Evolutionary conservation across 768 basidiomycete species (phyloP).

Genomic region (Lentinula boryana): DNA sequence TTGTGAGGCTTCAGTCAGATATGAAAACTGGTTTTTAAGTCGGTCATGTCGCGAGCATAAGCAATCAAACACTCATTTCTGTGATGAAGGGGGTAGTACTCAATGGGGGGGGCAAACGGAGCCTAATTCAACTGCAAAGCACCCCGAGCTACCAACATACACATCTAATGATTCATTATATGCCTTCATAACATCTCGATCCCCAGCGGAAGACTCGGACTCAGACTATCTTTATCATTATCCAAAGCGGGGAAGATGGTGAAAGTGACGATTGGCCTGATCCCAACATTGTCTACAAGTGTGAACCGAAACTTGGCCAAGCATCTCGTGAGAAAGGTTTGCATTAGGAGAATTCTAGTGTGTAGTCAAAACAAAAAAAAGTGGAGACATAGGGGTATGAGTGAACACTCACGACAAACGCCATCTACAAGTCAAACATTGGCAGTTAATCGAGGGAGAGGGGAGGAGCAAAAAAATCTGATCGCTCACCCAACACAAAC

Average conservation of each 20-base stretch:
- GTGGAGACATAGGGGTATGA: not conserved
- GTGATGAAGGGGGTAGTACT: too few relatives aligned
- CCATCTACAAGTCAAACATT: not conserved
- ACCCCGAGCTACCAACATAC: too few relatives aligned
- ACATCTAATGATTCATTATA: too few relatives aligned
- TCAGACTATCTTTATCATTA: not conserved
- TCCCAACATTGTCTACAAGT: not conserved
- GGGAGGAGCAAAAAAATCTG: too few relatives aligned
- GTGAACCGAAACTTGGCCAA: not conserved
- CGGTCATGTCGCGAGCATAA: too few relatives aligned
- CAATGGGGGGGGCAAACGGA: too few relatives aligned
- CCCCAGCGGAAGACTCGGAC: not conserved
- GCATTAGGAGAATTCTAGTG: not conserved
- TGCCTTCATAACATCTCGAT: not conserved
- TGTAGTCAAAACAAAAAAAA: not conserved
- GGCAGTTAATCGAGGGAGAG: too few relatives aligned
- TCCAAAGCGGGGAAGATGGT: not conserved
- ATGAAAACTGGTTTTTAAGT: too few relatives aligned
- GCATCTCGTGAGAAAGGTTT: not conserved
- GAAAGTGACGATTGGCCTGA: not conserved
- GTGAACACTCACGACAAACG: not conserved
- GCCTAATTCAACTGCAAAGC: too few relatives aligned
- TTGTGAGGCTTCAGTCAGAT: too few relatives aligned
- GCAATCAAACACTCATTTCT: too few relatives aligned
- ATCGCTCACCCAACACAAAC: conserved; percentile 6